These are phyloP conservation scores for Coemansia asiatica DNA, from an alignment of 192 early-diverging fungal genomes.

Conservation along the genomic window DNA sequence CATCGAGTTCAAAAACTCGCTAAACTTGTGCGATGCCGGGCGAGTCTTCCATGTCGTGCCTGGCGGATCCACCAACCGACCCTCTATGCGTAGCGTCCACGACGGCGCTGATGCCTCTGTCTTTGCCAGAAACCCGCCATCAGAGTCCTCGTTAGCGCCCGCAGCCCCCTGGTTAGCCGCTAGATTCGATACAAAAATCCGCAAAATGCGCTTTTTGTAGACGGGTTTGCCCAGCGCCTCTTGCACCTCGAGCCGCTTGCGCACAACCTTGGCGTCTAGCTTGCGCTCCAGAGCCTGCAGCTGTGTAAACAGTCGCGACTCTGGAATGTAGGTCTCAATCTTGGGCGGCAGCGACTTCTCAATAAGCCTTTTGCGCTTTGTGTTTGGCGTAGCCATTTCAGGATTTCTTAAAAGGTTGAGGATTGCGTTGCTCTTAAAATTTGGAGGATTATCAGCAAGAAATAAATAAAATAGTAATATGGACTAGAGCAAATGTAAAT, in stretches of 20 bases:
- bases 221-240: slow-evolving; percentile 77
- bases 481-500: too few species aligned
- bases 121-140: slow-evolving; percentile 13
- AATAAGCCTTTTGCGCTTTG: slow-evolving; percentile 46
- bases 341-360: slow-evolving; percentile 55
- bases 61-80: slow-evolving; percentile 77
- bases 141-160: slow-evolving; percentile 12
- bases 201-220: slow-evolving; percentile 72
- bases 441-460: not conserved
- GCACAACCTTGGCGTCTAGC: slow-evolving; percentile 85
- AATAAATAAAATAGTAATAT: not conserved
- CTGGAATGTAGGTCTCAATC: slow-evolving; percentile 90
- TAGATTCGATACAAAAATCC: slow-evolving; percentile 90
- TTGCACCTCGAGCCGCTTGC: slow-evolving; percentile 87
- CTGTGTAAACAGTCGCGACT: slow-evolving; percentile 84
- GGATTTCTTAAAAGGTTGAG: not conserved
- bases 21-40: slow-evolving; percentile 72
- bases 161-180: slow-evolving; percentile 68
- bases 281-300: slow-evolving; percentile 84
- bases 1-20: slow-evolving; percentile 80
- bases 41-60: slow-evolving; percentile 60
- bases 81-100: slow-evolving; percentile 92
- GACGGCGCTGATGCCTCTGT: slow-evolving; percentile 59
- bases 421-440: too few species aligned
- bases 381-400: slow-evolving; percentile 26